phyloP scores from a whole-genome alignment of 2,329 filamentous ascomycete genomes.

The Penicillium sp. region DNA sequence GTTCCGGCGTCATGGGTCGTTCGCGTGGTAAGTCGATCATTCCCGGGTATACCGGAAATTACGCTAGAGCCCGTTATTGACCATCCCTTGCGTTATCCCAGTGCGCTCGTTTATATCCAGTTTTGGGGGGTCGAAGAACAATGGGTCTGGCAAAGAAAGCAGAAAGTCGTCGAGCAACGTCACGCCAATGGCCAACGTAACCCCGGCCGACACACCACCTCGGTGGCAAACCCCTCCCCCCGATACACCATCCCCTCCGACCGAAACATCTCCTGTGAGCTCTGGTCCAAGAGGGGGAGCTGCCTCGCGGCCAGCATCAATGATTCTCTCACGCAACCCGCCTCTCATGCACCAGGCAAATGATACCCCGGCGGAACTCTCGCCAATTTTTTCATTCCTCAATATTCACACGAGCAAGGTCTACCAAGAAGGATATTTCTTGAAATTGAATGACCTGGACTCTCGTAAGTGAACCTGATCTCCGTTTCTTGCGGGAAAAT shows the following conservation, averaged over 20 bases:
- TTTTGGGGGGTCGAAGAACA: conserved; percentile 37
- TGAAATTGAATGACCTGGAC: conserved; percentile 95
- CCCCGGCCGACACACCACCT: conserved; percentile 25
- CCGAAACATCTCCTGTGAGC: conserved; percentile 39
- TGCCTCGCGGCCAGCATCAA: conserved; percentile 73
- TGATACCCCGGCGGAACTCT: conserved; percentile 87
- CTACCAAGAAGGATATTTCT: conserved; percentile 96
- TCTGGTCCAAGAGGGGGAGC: conserved; percentile 46
- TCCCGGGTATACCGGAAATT: conserved; percentile 11
- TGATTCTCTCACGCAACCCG: conserved; percentile 81
- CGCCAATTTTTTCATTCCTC: conserved; percentile 88
- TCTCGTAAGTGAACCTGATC: conserved; percentile 62
- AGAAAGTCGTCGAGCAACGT: conserved; percentile 31
- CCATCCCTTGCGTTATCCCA: conserved; percentile 43
- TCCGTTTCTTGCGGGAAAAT: not conserved
- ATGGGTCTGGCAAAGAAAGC: conserved; percentile 38
- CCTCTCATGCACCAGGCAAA: conserved; percentile 79
- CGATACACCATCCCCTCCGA: conserved; percentile 37
- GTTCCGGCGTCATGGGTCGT: conserved; percentile 34
- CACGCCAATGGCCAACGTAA: conserved; percentile 15
- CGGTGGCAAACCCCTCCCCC: conserved; percentile 35
- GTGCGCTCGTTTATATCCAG: conserved; percentile 84
- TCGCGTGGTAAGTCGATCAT: conserved; percentile 38
- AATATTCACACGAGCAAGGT: conserved; percentile 96
- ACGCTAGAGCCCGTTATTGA: conserved; percentile 18